phyloP scores from a whole-genome alignment of 495 filamentous ascomycete genomes.

The Penicillium coprophilum region DNA sequence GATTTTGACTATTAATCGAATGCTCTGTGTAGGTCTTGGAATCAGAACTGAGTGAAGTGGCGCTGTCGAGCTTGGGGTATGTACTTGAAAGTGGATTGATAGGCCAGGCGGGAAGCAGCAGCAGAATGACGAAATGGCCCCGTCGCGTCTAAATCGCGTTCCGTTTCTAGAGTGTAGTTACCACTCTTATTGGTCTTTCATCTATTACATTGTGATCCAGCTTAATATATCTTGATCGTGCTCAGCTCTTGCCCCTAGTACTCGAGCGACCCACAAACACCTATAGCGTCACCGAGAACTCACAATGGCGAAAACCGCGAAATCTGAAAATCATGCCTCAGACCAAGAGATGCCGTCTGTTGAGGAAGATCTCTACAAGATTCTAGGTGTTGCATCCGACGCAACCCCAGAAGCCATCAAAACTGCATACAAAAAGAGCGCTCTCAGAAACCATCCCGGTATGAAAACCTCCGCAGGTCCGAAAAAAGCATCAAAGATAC shows the following conservation, averaged over 20 bases:
- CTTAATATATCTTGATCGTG: background rate
- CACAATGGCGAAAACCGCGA: conserved; percentile 24
- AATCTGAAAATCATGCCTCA: conserved; percentile 16
- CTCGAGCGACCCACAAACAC: too few relatives aligned
- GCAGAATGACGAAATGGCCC: conserved; percentile 27
- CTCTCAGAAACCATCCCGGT: conserved; percentile 89
- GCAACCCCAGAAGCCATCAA: conserved; percentile 83
- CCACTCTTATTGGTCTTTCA: background rate
- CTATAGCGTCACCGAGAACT: background rate
- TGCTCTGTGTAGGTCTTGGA: background rate
- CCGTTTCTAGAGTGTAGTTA: background rate
- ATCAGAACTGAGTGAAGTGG: background rate
- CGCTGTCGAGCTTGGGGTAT: conserved; percentile 1
- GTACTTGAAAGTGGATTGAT: conserved; percentile 5
- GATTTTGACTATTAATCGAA: background rate
- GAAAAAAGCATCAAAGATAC: conserved; percentile 1
- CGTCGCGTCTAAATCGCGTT: conserved; percentile 31
- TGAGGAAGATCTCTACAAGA: conserved; percentile 82
- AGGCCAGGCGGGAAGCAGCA: conserved; percentile 21
- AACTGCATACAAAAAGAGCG: conserved; percentile 90
- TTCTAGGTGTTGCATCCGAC: conserved; percentile 67
- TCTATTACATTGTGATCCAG: background rate
- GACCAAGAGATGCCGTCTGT: conserved; percentile 44
- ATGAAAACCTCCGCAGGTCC: conserved; percentile 23
- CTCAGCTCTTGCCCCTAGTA: background rate